Conservation (phyloP, 2,329 filamentous ascomycete species). For the Diplodia intermedia region DNA sequence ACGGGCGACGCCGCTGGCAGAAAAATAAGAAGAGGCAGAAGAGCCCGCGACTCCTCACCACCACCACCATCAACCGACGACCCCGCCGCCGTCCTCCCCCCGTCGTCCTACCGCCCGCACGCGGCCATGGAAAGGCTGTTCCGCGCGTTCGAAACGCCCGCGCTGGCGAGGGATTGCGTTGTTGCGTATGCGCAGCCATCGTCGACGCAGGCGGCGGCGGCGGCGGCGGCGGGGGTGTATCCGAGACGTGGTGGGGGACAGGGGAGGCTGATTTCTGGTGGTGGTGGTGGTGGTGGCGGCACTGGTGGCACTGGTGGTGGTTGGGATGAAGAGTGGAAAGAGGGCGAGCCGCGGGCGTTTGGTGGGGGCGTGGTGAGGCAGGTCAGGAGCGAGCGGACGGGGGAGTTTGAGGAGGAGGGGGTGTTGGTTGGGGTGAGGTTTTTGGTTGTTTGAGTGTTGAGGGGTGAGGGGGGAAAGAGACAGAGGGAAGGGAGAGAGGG, state of each 20-base stretch:
- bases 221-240: no score
- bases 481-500: no score
- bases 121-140: slow-evolving; percentile 9
- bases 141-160: slow-evolving; percentile 37
- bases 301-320: no score
- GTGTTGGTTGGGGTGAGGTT: slow-evolving; percentile 53
- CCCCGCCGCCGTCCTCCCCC: slow-evolving; percentile 9
- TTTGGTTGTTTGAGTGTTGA: slow-evolving; percentile 40
- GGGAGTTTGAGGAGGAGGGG: slow-evolving; percentile 50
- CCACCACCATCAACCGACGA: no score
- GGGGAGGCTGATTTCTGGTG: no score
- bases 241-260: no score
- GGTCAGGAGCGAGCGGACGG: slow-evolving; percentile 48
- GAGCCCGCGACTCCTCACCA: no score
- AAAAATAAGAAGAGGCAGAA: no score
- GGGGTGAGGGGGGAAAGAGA: no score
- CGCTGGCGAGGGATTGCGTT: slow-evolving; percentile 44
- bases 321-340: slow-evolving; percentile 27
- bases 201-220: no score
- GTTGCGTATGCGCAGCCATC: slow-evolving; percentile 44
- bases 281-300: not conserved
- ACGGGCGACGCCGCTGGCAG: no score
- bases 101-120: slow-evolving; percentile 25
- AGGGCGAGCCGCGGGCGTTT: slow-evolving; percentile 33
- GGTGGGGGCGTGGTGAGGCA: slow-evolving; percentile 46